Evolutionary conservation across 106 monocot genomes (phyloP).

Genomic region (Phalaenopsis equestris): DNA sequence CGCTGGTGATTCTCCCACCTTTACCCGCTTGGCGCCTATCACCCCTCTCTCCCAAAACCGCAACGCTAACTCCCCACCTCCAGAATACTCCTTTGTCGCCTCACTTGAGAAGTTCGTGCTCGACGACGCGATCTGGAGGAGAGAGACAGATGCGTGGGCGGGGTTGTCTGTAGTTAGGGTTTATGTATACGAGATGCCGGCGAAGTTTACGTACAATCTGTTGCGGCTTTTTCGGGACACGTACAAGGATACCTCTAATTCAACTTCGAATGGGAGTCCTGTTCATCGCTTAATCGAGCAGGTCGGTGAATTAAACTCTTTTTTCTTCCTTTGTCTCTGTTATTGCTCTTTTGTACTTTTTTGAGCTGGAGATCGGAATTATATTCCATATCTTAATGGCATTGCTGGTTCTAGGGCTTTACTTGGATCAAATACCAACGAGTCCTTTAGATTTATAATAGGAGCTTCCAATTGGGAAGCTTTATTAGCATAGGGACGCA

Average conservation of each 20-base stretch:
- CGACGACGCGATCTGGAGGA: conserved; percentile 40
- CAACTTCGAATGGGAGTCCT: conserved; percentile 90
- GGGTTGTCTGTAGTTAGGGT: conserved; percentile 41
- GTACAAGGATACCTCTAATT: conserved; percentile 57
- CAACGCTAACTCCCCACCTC: no score
- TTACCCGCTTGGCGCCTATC: no score
- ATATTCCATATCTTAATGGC: not conserved
- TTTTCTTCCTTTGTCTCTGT: not conserved
- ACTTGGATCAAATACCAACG: no score
- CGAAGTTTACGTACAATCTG: conserved; percentile 82
- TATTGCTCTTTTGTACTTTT: not conserved
- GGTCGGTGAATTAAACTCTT: conserved; percentile 20
- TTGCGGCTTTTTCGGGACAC: conserved; percentile 56
- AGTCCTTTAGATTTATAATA: no score
- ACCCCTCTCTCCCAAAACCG: no score
- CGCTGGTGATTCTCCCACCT: no score
- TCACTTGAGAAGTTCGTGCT: conserved; percentile 11
- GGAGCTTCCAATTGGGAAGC: no score
- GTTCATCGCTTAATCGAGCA: conserved; percentile 89
- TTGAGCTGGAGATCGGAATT: not conserved
- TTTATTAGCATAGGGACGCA: no score
- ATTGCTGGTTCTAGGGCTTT: not conserved
- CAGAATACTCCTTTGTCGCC: no score
- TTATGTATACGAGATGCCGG: conserved; percentile 91
- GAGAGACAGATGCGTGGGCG: conserved; percentile 34